Conservation (phyloP, 495 filamentous ascomycete genomes). For the Podospora pseudoanserina region DNA sequence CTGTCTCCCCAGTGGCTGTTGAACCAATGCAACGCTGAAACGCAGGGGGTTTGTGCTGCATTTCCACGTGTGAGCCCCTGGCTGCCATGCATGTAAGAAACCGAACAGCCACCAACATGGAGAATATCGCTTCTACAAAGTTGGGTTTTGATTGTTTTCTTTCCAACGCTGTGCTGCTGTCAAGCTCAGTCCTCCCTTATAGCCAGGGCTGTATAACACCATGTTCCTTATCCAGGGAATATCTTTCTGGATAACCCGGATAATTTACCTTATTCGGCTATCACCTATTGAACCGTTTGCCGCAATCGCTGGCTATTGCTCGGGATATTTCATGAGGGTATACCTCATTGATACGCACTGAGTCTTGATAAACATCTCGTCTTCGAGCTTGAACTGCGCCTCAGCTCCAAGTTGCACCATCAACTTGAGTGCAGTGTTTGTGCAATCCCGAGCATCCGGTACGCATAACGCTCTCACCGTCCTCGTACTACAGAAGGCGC, state of each 20-base stretch:
- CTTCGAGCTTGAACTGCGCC: neutral
- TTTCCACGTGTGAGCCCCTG: neutral
- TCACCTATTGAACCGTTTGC: slow-evolving; percentile 19
- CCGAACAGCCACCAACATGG: neutral
- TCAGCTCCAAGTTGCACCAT: neutral
- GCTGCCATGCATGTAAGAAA: neutral
- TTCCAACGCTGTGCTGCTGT: neutral
- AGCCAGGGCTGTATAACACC: neutral
- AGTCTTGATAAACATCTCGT: neutral
- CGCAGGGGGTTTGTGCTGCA: neutral
- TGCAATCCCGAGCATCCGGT: neutral
- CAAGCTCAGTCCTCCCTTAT: neutral
- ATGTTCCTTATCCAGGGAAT: neutral
- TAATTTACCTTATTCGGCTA: slow-evolving; percentile 18
- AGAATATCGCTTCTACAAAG: neutral
- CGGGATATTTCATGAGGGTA: neutral
- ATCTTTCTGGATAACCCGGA: slow-evolving; percentile 10
- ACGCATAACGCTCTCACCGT: neutral
- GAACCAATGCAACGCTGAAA: neutral
- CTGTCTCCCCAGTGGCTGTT: neutral
- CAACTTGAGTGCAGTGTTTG: neutral
- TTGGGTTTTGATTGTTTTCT: neutral
- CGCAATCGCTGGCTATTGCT: slow-evolving; percentile 5
- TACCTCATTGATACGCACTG: neutral
- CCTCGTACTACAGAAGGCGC: neutral